Base-by-base conservation (phyloP, 108 stramenopile species). In the Cyclotella cryptica region DNA sequence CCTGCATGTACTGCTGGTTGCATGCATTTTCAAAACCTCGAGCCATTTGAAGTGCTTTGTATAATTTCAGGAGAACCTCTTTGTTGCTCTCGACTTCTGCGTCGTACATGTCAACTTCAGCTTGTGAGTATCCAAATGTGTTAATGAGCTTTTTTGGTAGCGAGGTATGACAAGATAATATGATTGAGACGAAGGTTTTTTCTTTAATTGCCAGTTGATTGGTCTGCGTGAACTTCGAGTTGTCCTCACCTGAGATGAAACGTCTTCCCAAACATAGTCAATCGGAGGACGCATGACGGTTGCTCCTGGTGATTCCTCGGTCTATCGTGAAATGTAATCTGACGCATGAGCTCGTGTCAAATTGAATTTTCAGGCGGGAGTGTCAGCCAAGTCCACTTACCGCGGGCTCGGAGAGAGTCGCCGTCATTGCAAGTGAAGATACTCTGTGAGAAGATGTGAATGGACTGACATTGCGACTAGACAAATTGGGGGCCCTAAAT, bases 1-100 rank as follows among this genome's bases (percentile, higher is more conserved):
- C 97, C 70, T 97, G 97, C 98, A 98, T 98, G 90, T 98, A 98
- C 44, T 95, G 92, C 78, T 98, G 97, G 86, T 97, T 98, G 90
- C 98, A 98, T 45, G 98, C 97, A 79, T 98, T 98, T 73, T 98
- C 98, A 70, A 98, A 98, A 61, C 89, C 91, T 55, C 98, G 92
- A 40, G 93, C 93, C 85, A 97, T 60, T 72, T 92, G 88, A 88
- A 97, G 93, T 61, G 92, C 86, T 64, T 91, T 90, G 92, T 97
- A 96, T 40, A 91, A 64, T 60, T 94, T 80, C 71, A 93, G 65
- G 30, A 97, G 84, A 13, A 61, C 83, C 26, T 92, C 92, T 79
- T 97, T 96, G 85, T 88, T 84, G 64, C 69, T 74, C 29, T 95
- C 90, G 42, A 96, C 72, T 35, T 65, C 75, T 26, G 75, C 73